A percentile compares a stretch with the other conserved stretches of the same genome.
These are phyloP conservation scores for Albatrellus ellisii DNA, from an alignment of 768 basidiomycete species.

Conservation along the genomic window DNA sequence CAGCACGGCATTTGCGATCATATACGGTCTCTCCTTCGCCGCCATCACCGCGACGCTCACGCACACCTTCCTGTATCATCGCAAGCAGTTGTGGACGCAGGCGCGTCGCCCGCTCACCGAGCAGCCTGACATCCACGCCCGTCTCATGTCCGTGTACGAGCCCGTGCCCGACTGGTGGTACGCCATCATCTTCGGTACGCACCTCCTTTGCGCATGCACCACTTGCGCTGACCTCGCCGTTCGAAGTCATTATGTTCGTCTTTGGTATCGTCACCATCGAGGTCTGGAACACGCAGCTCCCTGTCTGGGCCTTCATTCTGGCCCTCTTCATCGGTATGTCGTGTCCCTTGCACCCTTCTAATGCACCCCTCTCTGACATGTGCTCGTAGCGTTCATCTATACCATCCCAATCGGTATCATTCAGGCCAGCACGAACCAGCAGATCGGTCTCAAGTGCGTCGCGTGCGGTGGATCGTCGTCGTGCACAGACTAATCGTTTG, in stretches of 20 bases:
- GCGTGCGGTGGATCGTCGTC: neutral
- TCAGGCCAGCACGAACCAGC: constrained; percentile 71
- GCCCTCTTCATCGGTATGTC: constrained; percentile 44
- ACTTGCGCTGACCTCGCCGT: constrained; percentile 15
- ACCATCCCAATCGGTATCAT: constrained; percentile 42
- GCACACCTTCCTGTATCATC: constrained; percentile 30
- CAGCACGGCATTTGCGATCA: constrained; percentile 38
- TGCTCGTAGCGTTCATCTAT: constrained; percentile 23
- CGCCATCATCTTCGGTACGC: constrained; percentile 23
- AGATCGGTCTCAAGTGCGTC: constrained; percentile 39
- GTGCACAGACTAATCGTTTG: neutral
- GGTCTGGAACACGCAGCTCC: constrained; percentile 60
- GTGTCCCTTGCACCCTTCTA: constrained; percentile 5
- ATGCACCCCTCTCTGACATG: neutral
- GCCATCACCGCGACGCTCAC: constrained; percentile 30
- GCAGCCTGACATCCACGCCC: constrained; percentile 34
- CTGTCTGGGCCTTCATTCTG: constrained; percentile 59
- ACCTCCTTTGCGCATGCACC: constrained; percentile 6
- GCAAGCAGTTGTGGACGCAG: constrained; percentile 27
- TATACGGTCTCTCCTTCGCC: constrained; percentile 37
- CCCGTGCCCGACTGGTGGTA: constrained; percentile 39
- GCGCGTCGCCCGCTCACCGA: constrained; percentile 27
- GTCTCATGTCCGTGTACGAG: constrained; percentile 24
- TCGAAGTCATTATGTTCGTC: constrained; percentile 44
- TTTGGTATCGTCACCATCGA: constrained; percentile 56